Conservation (phyloP, 1,284 basidiomycete genomes). For the Tetrapyrgos nigripes region DNA sequence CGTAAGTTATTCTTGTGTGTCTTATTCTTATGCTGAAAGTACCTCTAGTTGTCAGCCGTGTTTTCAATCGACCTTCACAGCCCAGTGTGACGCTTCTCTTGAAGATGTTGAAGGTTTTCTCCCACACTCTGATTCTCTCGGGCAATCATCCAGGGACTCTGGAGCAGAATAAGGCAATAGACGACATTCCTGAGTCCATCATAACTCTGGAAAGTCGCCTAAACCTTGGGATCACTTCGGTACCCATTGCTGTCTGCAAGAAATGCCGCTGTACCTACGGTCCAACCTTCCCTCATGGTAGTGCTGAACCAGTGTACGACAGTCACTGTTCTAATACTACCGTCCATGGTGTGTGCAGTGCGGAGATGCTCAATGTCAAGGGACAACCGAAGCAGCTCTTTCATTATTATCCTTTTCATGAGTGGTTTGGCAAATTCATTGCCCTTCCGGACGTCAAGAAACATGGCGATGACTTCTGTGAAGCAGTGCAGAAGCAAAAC, state of each 20-base stretch:
- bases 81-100: slow-evolving; percentile 1
- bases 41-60: slow-evolving; percentile 4
- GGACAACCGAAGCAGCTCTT: slow-evolving; percentile 8
- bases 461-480: slow-evolving; percentile 1
- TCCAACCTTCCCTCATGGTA: background rate
- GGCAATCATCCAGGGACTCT: background rate
- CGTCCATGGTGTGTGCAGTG: background rate
- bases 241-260: slow-evolving; percentile 12
- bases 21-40: background rate
- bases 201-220: slow-evolving; percentile 7
- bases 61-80: background rate
- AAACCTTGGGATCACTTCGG: slow-evolving; percentile 8
- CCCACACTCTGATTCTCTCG: background rate
- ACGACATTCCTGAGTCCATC: slow-evolving; percentile 12
- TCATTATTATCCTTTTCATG: slow-evolving; percentile 8
- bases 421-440: slow-evolving; percentile 6
- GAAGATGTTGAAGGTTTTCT: slow-evolving; percentile 8
- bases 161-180: slow-evolving; percentile 3
- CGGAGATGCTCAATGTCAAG: background rate
- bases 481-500: background rate
- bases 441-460: background rate
- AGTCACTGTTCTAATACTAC: background rate
- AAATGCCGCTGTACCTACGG: slow-evolving; percentile 8
- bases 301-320: background rate
- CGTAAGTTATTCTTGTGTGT: background rate